phyloP scores from a whole-genome alignment of 768 basidiomycete genomes.

The Podaxis carcinomalis region DNA sequence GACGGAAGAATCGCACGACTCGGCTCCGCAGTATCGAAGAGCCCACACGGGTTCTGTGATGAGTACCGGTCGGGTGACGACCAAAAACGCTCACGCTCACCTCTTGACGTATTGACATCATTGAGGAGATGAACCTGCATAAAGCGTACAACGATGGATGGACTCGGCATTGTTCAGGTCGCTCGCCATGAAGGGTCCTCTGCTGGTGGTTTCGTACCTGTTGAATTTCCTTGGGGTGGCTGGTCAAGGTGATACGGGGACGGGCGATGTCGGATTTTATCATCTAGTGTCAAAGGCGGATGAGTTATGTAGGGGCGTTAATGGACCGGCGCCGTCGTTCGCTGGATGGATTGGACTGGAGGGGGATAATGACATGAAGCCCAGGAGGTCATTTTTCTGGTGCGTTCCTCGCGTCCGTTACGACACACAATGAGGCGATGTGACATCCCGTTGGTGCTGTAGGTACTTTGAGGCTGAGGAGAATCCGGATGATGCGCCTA shows the following conservation, averaged over 20 bases:
- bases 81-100: background rate
- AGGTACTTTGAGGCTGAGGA: constrained; percentile 30
- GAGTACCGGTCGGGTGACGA: constrained; percentile 5
- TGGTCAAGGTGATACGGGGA: background rate
- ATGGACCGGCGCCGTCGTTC: constrained; percentile 1
- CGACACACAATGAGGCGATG: background rate
- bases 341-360: constrained; percentile 25
- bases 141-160: too few species aligned
- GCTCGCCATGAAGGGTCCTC: background rate
- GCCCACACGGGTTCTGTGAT: background rate
- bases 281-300: background rate
- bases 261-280: background rate
- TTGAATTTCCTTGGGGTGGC: background rate
- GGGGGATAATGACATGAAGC: constrained; percentile 21
- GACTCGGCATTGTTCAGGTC: background rate
- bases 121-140: too few species aligned
- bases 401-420: background rate
- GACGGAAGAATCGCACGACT: background rate
- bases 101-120: too few species aligned
- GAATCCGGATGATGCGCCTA: constrained; percentile 21
- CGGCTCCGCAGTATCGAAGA: background rate
- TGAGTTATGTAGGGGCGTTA: constrained; percentile 1
- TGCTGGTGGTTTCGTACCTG: background rate
- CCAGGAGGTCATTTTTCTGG: constrained; percentile 22
- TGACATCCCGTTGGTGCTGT: constrained; percentile 10